Evolutionary conservation across 1,284 basidiomycete genomes (phyloP), one percentile per base, ranked within the genome.

Genomic region (Phellopilus nigrolimitatus): DNA sequence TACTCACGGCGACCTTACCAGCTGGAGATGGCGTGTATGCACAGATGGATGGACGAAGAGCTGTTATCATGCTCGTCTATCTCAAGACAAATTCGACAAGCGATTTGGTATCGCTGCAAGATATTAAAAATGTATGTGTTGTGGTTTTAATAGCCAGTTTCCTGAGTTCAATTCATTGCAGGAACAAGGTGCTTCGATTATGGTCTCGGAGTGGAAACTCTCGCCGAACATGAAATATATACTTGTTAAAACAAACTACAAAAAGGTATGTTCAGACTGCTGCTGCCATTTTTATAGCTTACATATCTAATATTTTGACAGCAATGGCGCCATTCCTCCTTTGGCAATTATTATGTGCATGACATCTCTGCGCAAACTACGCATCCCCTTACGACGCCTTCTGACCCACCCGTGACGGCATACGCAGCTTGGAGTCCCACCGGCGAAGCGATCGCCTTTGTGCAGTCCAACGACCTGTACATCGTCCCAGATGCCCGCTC

Each of bases 281-380:
- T 13, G 10, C 34, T 8, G 37, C 19, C 19, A 42, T 15, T 41
- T 46, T 9, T 22, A 22, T 24, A n/a, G 17, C 12, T 21, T 28
- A 12, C 21, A 6, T 10, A 15, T 22, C 22, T 10, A 38, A 7
- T 4, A 10, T 21, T 21, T 21, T 24, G 51, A 10, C 57, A 91
- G 82, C 91, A 95, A 83, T 99, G 95, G 93, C 79, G 95, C 31
- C 79, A 88, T 66, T 97, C 93, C 6, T 84, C 80, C 48, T 87
- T 88, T 63, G 85, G 85, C 19, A 95, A 95, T 65, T 94, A 92
- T 62, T 97, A 89, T 68, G 74, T 98, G 17, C 88, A 88, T 72
- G 67, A 79, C 75, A 66, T 84, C 57, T 64, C 72, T 62, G 70
- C 77, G 55, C 74, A 78, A 57, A 61, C 64, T 22, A 93, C 93